Percentiles rank a stretch among this genome's conserved stretches.
phyloP scores from a whole-genome alignment of 176 grass and related monocot species.

The Aegilops speltoides region DNA sequence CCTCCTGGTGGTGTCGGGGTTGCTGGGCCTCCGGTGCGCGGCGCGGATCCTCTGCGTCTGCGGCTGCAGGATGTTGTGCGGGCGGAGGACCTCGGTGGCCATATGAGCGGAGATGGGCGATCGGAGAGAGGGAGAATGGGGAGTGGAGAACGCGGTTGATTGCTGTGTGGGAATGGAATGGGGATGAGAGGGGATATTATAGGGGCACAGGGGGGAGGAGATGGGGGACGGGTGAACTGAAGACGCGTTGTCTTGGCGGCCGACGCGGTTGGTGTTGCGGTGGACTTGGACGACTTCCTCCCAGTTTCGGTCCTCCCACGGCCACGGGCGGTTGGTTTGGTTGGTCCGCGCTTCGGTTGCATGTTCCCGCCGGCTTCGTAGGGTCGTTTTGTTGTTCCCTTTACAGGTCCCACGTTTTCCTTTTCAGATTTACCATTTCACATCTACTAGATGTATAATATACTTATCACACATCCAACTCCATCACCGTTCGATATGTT shows the following conservation, averaged over 20 bases:
- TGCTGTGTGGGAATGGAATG: neutral
- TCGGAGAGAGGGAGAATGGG: neutral
- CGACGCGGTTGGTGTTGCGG: neutral
- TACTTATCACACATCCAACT: too few relatives aligned
- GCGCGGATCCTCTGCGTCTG: constrained; percentile 12
- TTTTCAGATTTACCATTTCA: too few relatives aligned
- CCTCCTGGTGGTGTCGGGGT: neutral
- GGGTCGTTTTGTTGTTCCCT: too few relatives aligned
- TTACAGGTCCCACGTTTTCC: too few relatives aligned
- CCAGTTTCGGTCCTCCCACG: neutral
- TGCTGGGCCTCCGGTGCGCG: constrained; percentile 6
- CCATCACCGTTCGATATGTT: too few relatives aligned
- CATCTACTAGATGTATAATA: too few relatives aligned
- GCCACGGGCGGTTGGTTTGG: too few relatives aligned
- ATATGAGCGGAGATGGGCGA: neutral
- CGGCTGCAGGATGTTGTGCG: constrained; percentile 33
- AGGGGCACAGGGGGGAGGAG: neutral
- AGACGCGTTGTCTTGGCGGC: constrained; percentile 22
- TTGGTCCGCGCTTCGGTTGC: too few relatives aligned
- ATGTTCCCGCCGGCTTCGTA: too few relatives aligned
- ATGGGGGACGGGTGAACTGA: neutral
- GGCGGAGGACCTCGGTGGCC: constrained; percentile 47
- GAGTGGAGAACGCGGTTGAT: neutral
- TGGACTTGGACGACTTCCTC: constrained; percentile 38
- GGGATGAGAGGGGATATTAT: neutral